Evolutionary conservation across 257 asterid genomes (phyloP).

Genomic region (Plantago ovata): DNA sequence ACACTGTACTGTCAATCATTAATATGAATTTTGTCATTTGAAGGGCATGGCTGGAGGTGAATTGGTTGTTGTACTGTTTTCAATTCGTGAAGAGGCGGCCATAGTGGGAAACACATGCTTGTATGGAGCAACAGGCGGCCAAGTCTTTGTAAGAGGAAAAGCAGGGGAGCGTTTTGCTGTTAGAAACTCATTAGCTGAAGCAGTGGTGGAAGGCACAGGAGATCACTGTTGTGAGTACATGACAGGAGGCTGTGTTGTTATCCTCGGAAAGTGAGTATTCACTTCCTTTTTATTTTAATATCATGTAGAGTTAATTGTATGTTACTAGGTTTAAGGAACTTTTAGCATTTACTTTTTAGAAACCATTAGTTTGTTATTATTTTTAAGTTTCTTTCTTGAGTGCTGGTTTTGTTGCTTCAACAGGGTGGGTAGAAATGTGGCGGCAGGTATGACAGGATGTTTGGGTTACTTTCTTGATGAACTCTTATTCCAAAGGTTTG

Average conservation of each 20-base stretch:
- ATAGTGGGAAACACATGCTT: constrained; percentile 95
- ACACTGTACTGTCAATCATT: background rate
- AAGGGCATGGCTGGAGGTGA: constrained; percentile 99
- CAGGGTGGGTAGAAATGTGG: constrained; percentile 98
- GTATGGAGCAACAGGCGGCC: constrained; percentile 99
- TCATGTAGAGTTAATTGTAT: too few species aligned
- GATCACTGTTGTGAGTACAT: constrained; percentile 98
- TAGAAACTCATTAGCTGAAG: constrained; percentile 92
- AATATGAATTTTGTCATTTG: constrained; percentile 3
- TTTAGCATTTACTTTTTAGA: too few species aligned
- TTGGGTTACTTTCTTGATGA: constrained; percentile 89
- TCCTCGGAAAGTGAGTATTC: constrained; percentile 85
- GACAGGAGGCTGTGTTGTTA: constrained; percentile 97
- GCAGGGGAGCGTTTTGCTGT: constrained; percentile 99
- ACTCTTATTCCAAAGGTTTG: constrained; percentile 89
- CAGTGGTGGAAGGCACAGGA: constrained; percentile 97
- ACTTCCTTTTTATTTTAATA: background rate
- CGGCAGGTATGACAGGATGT: constrained; percentile 99
- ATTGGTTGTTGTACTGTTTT: constrained; percentile 79
- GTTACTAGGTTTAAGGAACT: background rate
- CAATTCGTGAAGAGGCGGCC: constrained; percentile 82
- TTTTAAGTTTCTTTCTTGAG: background rate
- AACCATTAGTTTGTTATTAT: background rate
- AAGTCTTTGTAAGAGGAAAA: constrained; percentile 76
- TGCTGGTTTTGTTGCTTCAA: constrained; percentile 8